phyloP scores from a whole-genome alignment of 2,329 filamentous ascomycete species.

The Trichoderma brevicompactum region DNA sequence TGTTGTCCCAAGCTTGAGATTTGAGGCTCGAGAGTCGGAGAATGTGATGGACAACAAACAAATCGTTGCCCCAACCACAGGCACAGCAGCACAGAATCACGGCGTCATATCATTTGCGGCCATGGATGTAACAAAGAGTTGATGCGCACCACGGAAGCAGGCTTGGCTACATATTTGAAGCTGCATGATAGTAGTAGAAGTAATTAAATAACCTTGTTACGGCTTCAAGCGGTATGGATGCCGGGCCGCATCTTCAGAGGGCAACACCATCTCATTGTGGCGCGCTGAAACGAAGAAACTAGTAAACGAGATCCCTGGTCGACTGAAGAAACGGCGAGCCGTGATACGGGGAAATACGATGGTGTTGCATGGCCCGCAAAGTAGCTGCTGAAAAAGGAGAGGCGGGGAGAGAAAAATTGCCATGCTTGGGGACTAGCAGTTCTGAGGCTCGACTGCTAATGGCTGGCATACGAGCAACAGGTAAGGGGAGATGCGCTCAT shows the following conservation, averaged over 20 bases:
- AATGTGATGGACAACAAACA: not conserved
- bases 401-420: not conserved
- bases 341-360: slow-evolving; percentile 27
- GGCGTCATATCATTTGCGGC: not conserved
- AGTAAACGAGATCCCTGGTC: not conserved
- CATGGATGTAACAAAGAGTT: too few species aligned
- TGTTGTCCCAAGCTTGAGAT: not conserved
- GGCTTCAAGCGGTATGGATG: not conserved
- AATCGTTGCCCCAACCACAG: not conserved
- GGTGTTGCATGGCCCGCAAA: too few species aligned
- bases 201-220: too few species aligned
- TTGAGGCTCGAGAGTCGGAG: not conserved
- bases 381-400: not conserved
- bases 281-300: slow-evolving; percentile 4
- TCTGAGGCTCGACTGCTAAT: slow-evolving; percentile 19
- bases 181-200: too few species aligned
- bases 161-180: not conserved
- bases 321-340: not conserved
- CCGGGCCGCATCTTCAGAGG: not conserved
- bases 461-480: slow-evolving; percentile 21
- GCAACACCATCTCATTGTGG: not conserved
- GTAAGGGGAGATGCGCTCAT: not conserved
- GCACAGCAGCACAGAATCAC: not conserved
- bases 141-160: not conserved
- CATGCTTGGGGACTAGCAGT: not conserved